Evolutionary conservation across 2,329 filamentous ascomycete genomes (phyloP).

Genomic region (Aspergillus tanneri): DNA sequence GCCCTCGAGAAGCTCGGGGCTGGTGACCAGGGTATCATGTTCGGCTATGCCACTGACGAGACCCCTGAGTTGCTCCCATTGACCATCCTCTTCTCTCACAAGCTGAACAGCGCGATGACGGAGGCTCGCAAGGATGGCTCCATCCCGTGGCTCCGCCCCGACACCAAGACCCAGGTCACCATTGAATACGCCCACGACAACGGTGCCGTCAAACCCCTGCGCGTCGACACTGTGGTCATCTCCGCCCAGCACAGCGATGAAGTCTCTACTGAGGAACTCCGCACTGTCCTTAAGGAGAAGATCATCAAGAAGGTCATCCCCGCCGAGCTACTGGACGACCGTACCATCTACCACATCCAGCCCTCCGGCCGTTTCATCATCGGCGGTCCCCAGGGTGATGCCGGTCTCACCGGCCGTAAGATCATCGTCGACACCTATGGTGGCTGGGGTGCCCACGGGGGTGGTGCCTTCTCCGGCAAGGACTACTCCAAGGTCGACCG

Average conservation of each 20-base stretch:
- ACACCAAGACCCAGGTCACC: slow-evolving; percentile 99
- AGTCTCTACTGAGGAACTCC: slow-evolving; percentile 86
- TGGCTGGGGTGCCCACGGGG: slow-evolving; percentile 99
- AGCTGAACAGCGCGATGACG: slow-evolving; percentile 94
- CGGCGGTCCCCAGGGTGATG: slow-evolving; percentile 97
- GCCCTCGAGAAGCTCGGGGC: slow-evolving; percentile 96
- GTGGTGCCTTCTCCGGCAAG: slow-evolving; percentile 99
- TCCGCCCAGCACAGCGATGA: slow-evolving; percentile 89
- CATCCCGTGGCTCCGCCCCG: slow-evolving; percentile 91
- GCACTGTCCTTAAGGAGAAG: slow-evolving; percentile 95
- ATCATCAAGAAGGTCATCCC: slow-evolving; percentile 96
- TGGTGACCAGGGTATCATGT: slow-evolving; percentile 99
- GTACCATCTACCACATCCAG: slow-evolving; percentile 98
- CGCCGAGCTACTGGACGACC: slow-evolving; percentile 83
- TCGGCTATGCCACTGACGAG: slow-evolving; percentile 99
- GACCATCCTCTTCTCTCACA: slow-evolving; percentile 90
- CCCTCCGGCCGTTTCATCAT: slow-evolving; percentile 99
- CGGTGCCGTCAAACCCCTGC: slow-evolving; percentile 82
- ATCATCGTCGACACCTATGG: slow-evolving; percentile 99
- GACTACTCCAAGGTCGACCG: slow-evolving; percentile 99
- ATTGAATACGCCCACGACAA: slow-evolving; percentile 97
- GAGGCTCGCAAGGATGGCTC: slow-evolving; percentile 81
- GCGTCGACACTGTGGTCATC: slow-evolving; percentile 95
- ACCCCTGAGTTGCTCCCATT: slow-evolving; percentile 95
- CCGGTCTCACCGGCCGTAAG: slow-evolving; percentile 97